Conservation (phyloP, 345 rosid species). For the Citrus reticulata region DNA sequence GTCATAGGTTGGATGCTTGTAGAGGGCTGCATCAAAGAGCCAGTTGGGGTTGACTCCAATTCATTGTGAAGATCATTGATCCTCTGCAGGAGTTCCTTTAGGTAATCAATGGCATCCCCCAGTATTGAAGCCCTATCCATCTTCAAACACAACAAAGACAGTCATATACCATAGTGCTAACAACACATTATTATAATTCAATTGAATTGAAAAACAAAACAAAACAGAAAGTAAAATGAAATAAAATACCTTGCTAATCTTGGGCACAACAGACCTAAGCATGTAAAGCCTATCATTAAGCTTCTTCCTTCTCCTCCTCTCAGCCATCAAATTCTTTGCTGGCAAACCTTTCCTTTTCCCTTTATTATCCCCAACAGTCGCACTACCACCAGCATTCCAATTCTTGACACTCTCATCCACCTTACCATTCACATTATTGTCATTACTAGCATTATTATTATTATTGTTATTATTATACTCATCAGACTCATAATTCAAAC, state of each 20-base stretch:
- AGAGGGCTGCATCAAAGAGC: slow-evolving; percentile 56
- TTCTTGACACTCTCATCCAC: slow-evolving; percentile 44
- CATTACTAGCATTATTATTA: background rate
- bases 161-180: background rate
- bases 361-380: slow-evolving; percentile 40
- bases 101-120: slow-evolving; percentile 93
- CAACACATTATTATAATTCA: background rate
- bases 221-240: background rate
- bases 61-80: slow-evolving; percentile 90
- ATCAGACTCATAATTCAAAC: slow-evolving; percentile 79
- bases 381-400: slow-evolving; percentile 43
- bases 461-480: slow-evolving; percentile 26
- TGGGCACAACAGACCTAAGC: slow-evolving; percentile 98
- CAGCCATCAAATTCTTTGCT: slow-evolving; percentile 97
- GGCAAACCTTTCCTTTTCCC: slow-evolving; percentile 92
- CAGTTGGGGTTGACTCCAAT: slow-evolving; percentile 72
- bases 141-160: slow-evolving; percentile 33
- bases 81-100: slow-evolving; percentile 92
- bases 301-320: slow-evolving; percentile 94
- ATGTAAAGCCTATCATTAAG: slow-evolving; percentile 96
- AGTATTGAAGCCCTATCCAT: slow-evolving; percentile 99
- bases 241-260: slow-evolving; percentile 83
- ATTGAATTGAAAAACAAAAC: background rate
- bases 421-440: slow-evolving; percentile 31
- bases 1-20: slow-evolving; percentile 80